Evolutionary conservation across 352 stramenopile genomes (phyloP).

Genomic region (Globisporangium cederbergense): DNA sequence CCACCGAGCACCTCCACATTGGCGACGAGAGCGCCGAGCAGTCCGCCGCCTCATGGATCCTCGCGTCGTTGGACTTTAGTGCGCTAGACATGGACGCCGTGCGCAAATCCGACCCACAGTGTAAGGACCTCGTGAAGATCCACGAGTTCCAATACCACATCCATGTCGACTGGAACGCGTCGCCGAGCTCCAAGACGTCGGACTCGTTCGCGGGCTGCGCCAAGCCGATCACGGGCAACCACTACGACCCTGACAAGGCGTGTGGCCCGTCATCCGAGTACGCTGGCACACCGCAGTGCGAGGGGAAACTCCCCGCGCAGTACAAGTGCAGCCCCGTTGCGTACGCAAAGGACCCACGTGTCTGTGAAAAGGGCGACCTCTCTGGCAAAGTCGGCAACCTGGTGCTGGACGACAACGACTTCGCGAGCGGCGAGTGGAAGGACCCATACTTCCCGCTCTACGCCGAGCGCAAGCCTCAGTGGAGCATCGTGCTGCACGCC

Average conservation of each 20-base stretch:
- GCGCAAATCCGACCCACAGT: conserved; percentile 18
- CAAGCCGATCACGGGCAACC: conserved; percentile 28
- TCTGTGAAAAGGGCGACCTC: conserved; percentile 45
- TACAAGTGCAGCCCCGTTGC: conserved; percentile 33
- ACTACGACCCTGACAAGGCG: conserved; percentile 39
- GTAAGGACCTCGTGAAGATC: conserved; percentile 1
- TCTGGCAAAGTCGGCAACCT: conserved; percentile 42
- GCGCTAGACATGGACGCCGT: conserved; percentile 6
- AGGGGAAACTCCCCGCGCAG: conserved; percentile 8
- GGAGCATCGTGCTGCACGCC: conserved; percentile 34
- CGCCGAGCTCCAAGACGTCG: conserved; percentile 18
- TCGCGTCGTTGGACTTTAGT: conserved; percentile 18
- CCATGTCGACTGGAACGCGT: conserved; percentile 35
- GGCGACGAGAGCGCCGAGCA: not conserved
- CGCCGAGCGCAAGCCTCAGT: conserved; percentile 22
- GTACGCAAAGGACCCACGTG: conserved; percentile 25
- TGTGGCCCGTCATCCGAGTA: conserved; percentile 45
- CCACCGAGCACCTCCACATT: conserved; percentile 7
- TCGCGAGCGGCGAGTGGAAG: conserved; percentile 23
- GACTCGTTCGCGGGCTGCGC: conserved; percentile 30
- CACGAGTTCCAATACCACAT: conserved; percentile 36
- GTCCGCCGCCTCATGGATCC: conserved; percentile 5
- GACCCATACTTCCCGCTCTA: conserved; percentile 32
- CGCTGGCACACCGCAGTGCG: conserved; percentile 16
- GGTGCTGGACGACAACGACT: conserved; percentile 14